These are phyloP conservation scores for Curvularia spicifera DNA, from an alignment of 2,329 filamentous ascomycete genomes.

Conservation along the genomic window DNA sequence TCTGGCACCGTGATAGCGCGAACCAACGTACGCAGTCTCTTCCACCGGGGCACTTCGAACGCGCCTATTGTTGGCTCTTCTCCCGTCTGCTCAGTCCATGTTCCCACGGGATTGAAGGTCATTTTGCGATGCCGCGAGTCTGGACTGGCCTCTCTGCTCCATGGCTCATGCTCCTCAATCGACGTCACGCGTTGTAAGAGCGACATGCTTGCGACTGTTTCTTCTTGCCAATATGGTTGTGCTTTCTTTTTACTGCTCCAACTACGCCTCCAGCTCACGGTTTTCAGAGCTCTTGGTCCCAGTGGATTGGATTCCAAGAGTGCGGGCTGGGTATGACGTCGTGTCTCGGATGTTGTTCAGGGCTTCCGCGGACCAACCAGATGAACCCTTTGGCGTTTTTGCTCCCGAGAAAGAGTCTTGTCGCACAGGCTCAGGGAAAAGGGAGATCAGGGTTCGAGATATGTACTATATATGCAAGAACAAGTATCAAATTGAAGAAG, in stretches of 20 bases:
- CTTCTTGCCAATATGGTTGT: background rate
- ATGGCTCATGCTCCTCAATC: conserved; percentile 51
- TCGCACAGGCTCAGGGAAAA: conserved; percentile 2
- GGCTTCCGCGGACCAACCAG: conserved; percentile 6
- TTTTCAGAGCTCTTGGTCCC: background rate
- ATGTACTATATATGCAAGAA: conserved; percentile 22
- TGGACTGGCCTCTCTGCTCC: conserved; percentile 48
- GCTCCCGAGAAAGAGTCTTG: background rate
- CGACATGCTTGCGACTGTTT: conserved; percentile 41
- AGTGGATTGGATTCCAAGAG: conserved; percentile 2
- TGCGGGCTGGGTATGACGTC: conserved; percentile 22
- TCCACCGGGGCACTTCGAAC: conserved; percentile 62
- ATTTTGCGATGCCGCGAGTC: conserved; percentile 54
- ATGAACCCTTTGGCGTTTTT: background rate
- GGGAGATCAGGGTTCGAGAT: conserved; percentile 18
- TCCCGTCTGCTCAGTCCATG: conserved; percentile 51
- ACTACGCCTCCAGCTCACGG: background rate
- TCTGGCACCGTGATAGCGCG: background rate
- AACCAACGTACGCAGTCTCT: conserved; percentile 57
- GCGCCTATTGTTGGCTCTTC: conserved; percentile 54
- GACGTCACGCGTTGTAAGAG: conserved; percentile 49
- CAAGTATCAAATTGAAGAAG: conserved; percentile 15
- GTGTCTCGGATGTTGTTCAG: background rate
- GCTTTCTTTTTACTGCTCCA: background rate
- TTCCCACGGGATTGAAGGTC: conserved; percentile 57